Percentiles rank a stretch among this genome's conserved stretches.
phyloP scores from a whole-genome alignment of 768 basidiomycete species.

The Cubamyces sp. region DNA sequence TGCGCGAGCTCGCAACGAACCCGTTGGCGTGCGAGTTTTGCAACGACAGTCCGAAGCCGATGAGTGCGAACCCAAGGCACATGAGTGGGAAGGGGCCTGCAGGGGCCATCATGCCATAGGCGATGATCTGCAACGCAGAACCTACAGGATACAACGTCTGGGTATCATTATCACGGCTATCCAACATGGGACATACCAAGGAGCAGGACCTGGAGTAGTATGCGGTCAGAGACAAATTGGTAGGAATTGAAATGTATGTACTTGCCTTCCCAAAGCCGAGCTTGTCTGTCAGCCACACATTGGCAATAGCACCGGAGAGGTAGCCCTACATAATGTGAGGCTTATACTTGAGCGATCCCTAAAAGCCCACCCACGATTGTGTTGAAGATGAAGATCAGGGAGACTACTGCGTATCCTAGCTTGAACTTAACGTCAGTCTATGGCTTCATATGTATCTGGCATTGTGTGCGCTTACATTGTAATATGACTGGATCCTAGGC shows the following conservation, averaged over 20 bases:
- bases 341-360: not conserved
- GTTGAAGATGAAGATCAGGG: slow-evolving; percentile 60
- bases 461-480: slow-evolving; percentile 38
- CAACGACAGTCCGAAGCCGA: slow-evolving; percentile 51
- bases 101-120: slow-evolving; percentile 55
- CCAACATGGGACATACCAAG: not conserved
- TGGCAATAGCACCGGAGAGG: slow-evolving; percentile 51
- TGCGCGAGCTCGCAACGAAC: slow-evolving; percentile 61
- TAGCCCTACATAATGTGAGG: slow-evolving; percentile 43
- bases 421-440: slow-evolving; percentile 20
- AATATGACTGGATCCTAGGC: slow-evolving; percentile 67
- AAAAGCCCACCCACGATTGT: slow-evolving; percentile 39
- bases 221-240: not conserved
- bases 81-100: slow-evolving; percentile 69
- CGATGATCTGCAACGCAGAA: slow-evolving; percentile 55
- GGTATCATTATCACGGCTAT: not conserved
- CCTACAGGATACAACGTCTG: slow-evolving; percentile 38
- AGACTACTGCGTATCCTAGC: slow-evolving; percentile 58
- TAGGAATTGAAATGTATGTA: no score
- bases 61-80: slow-evolving; percentile 49
- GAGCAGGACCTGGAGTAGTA: not conserved
- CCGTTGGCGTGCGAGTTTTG: slow-evolving; percentile 76
- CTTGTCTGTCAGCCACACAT: slow-evolving; percentile 50
- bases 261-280: slow-evolving; percentile 55
- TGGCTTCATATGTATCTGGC: not conserved